phyloP scores from a whole-genome alignment of 805 yeast species.

The Lipomyces yamanashiensis region DNA sequence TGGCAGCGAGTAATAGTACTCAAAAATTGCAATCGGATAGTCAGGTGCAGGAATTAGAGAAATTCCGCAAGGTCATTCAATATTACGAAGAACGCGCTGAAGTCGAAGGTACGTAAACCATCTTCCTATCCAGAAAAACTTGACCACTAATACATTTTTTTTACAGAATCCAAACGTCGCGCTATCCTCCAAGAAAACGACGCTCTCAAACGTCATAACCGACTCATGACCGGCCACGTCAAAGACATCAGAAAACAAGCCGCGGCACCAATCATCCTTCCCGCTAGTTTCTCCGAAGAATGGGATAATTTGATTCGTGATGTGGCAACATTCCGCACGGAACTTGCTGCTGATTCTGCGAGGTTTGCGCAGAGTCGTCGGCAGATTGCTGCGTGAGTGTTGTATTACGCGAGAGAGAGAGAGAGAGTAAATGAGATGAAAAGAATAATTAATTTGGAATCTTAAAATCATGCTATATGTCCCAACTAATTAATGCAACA shows the following conservation, averaged over 20 bases:
- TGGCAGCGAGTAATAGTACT: conserved; percentile 31
- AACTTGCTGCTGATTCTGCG: neutral
- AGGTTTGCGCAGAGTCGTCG: neutral
- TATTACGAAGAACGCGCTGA: conserved; percentile 44
- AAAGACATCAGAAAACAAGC: conserved; percentile 30
- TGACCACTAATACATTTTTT: neutral
- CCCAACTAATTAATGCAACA: no score
- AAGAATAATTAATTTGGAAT: no score
- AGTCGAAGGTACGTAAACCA: conserved; percentile 20
- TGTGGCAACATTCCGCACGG: neutral
- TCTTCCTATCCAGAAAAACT: neutral
- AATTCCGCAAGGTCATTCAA: conserved; percentile 40
- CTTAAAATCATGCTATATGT: no score
- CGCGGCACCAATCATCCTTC: neutral
- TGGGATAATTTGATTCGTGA: conserved; percentile 19
- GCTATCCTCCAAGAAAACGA: conserved; percentile 42
- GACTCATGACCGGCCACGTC: conserved; percentile 41
- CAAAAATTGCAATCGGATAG: conserved; percentile 39
- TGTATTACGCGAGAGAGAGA: no score
- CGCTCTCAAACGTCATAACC: conserved; percentile 41
- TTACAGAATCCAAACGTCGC: conserved; percentile 42
- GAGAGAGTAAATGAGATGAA: no score
- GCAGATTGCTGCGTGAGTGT: no score
- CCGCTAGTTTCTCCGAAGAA: conserved; percentile 6
- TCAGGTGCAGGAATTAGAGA: conserved; percentile 41